Conservation (phyloP, 345 rosid species). For the Citrus inodora region DNA sequence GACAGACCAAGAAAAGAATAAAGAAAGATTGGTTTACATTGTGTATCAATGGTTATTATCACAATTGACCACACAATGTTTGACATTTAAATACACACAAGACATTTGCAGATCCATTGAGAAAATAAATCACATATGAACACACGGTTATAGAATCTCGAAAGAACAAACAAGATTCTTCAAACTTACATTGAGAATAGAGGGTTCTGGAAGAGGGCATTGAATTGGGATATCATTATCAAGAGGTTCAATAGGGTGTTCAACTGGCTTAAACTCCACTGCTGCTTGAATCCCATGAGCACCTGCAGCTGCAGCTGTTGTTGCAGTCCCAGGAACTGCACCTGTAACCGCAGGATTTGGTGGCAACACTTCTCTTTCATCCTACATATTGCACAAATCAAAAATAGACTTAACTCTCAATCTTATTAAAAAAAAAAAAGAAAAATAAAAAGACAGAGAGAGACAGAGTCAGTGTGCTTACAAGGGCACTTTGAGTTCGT, state of each 20-base stretch:
- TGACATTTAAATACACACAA: neutral
- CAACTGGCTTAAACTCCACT: conserved; percentile 87
- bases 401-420: neutral
- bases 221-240: conserved; percentile 75
- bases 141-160: neutral
- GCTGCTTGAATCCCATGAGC: conserved; percentile 91
- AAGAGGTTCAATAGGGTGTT: conserved; percentile 86
- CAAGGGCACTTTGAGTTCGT: conserved; percentile 84
- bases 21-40: neutral
- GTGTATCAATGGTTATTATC: neutral
- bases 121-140: neutral
- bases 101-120: neutral
- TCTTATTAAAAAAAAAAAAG: neutral
- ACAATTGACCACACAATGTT: neutral
- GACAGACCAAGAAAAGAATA: neutral
- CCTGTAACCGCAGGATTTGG: conserved; percentile 42
- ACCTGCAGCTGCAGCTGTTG: conserved; percentile 27
- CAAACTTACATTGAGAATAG: conserved; percentile 75
- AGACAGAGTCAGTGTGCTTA: conserved; percentile 26
- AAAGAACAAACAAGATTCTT: neutral
- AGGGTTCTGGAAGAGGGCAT: conserved; percentile 89
- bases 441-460: neutral
- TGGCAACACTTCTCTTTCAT: conserved; percentile 61
- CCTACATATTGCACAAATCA: conserved; percentile 35
- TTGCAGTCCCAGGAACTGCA: conserved; percentile 33